phyloP scores from a whole-genome alignment of 148 eudicot species.

The Pouteria glomerata region DNA sequence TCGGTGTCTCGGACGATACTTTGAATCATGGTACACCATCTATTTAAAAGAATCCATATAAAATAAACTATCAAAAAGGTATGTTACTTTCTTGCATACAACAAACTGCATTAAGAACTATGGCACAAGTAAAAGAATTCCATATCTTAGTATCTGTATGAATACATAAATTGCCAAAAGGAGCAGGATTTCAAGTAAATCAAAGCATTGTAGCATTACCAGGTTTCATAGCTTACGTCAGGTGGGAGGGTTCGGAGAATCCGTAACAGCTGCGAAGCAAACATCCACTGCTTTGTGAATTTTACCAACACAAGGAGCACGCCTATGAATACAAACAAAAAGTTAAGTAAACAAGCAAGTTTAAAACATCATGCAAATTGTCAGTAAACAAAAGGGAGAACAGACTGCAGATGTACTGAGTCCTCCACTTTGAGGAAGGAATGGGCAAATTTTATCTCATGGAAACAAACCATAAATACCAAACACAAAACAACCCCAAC shows the following conservation, averaged over 20 bases:
- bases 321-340: background rate
- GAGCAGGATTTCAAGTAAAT: background rate
- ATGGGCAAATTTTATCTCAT: background rate
- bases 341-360: background rate
- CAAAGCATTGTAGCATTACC: conserved; percentile 19
- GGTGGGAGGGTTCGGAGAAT: conserved; percentile 27
- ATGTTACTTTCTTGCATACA: no score
- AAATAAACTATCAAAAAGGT: no score
- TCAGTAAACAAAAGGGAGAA: background rate
- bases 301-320: conserved; percentile 3
- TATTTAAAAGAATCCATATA: no score
- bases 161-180: background rate
- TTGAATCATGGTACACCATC: no score
- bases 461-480: background rate
- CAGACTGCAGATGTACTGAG: no score
- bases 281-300: conserved; percentile 24
- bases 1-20: no score
- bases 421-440: background rate
- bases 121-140: no score
- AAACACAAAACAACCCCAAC: background rate
- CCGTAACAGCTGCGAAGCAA: conserved; percentile 31
- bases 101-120: no score
- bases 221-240: conserved; percentile 17
- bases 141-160: no score
- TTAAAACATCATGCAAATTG: background rate